A percentile compares a stretch with the other conserved stretches of the same genome.
Conservation (phyloP, 148 eudicot genomes). For the Cornus suecica region DNA sequence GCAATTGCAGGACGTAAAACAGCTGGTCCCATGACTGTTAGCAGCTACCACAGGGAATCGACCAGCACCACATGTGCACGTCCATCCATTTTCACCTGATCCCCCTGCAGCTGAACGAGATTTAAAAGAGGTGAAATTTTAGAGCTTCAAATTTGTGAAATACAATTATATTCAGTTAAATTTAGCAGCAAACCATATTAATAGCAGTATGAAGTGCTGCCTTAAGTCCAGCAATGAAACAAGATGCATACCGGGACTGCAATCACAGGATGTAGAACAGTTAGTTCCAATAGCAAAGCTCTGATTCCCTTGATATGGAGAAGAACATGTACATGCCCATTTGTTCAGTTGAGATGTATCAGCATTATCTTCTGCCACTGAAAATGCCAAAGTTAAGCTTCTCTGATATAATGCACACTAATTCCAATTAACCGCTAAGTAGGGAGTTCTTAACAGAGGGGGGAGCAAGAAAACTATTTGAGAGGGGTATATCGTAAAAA, state of each 20-base stretch:
- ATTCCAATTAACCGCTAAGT: neutral
- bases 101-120: conserved; percentile 22
- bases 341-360: conserved; percentile 35
- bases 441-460: too few species aligned
- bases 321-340: conserved; percentile 74
- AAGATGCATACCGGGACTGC: conserved; percentile 58
- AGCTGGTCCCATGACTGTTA: conserved; percentile 34
- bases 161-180: neutral
- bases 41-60: conserved; percentile 50
- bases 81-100: conserved; percentile 50
- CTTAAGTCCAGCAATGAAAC: neutral
- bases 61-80: conserved; percentile 55
- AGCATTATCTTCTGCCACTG: conserved; percentile 44
- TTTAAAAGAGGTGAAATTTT: neutral
- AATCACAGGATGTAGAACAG: conserved; percentile 76
- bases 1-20: conserved; percentile 83
- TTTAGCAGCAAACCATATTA: conserved; percentile 5
- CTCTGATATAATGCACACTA: neutral
- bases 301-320: conserved; percentile 38
- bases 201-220: neutral
- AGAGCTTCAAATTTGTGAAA: neutral
- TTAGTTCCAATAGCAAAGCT: conserved; percentile 35
- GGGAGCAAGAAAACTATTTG: too few species aligned
- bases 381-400: neutral
- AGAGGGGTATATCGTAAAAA: too few species aligned